Evolutionary conservation across 805 yeast genomes (phyloP), one percentile per base, ranked within the genome.

Genomic region (Pichia kluyveri): DNA sequence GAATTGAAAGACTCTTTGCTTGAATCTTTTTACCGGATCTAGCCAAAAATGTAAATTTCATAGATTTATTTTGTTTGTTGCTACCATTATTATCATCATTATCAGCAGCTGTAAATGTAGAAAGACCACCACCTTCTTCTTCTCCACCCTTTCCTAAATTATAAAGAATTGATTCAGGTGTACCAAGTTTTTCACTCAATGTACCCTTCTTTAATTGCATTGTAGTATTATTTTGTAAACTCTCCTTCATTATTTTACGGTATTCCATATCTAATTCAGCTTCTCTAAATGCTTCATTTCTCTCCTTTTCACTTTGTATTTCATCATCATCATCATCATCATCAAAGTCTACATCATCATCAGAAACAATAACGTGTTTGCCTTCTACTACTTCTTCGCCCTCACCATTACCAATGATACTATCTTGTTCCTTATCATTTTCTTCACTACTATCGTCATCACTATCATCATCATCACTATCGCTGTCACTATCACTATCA

Each of bases 221-320:
- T 15, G 46, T 26, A 5, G 45, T 81, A n/a, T 65, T 56, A 51
- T 81, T 67, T 57, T 40, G 38, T 4, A 48, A 26, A 34, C 47
- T 41, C 34, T 43, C 51, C 11, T 40, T 36, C 26, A 49, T 30
- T 23, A 83, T 61, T 45, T 62, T 67, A 49, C 74, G 75, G 51
- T 79, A 76, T 55, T 82, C 84, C 44, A 65, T 70, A 38, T 82
- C 87, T 43, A 84, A 53, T 11, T 56, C 60, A 9, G 56, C 60
- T 4, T 54, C 61, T 23, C 50, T 57, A 7, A 52, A 61, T 12
- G 58, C 64, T 4, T 60, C 63, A 8, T 60, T 61, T 4, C 27
- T 28, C 11, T 62, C 65, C 27, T 65, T 68, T 27, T 67, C 17
- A 3, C 52, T 38, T 31, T 60, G 9, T 52, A 60, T 55, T 10